These are phyloP conservation scores for Cryptomeria japonica DNA, from an alignment of 75 land plant species.

Conservation along the genomic window DNA sequence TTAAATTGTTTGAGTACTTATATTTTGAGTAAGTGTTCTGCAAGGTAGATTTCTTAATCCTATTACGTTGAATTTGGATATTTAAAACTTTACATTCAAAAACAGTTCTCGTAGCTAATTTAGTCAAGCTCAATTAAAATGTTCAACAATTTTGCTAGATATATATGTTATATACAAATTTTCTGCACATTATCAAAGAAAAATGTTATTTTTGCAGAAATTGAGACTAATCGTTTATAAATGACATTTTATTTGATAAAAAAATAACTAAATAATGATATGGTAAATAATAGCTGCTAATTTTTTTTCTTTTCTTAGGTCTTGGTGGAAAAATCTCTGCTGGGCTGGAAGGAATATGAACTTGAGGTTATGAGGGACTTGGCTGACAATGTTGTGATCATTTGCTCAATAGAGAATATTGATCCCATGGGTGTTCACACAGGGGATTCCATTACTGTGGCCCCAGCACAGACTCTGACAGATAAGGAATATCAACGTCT, in stretches of 20 bases:
- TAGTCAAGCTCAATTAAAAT: background rate
- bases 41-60: background rate
- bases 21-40: background rate
- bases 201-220: background rate
- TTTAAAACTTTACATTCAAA: background rate
- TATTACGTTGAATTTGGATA: background rate
- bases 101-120: no score
- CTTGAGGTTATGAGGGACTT: constrained; percentile 98
- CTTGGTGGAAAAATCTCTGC: constrained; percentile 89
- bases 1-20: background rate
- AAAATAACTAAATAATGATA: background rate
- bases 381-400: constrained; percentile 98
- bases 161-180: background rate
- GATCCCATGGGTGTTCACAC: constrained; percentile 99
- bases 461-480: constrained; percentile 97
- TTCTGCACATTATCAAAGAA: background rate
- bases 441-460: constrained; percentile 98
- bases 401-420: constrained; percentile 97
- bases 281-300: background rate
- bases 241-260: background rate
- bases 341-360: constrained; percentile 99
- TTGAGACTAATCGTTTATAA: background rate
- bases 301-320: constrained; percentile 48
- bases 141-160: background rate
- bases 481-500: constrained; percentile 98